These are phyloP conservation scores for Friedmanniomyces endolithicus DNA, from an alignment of 495 filamentous ascomycete species.

Conservation along the genomic window DNA sequence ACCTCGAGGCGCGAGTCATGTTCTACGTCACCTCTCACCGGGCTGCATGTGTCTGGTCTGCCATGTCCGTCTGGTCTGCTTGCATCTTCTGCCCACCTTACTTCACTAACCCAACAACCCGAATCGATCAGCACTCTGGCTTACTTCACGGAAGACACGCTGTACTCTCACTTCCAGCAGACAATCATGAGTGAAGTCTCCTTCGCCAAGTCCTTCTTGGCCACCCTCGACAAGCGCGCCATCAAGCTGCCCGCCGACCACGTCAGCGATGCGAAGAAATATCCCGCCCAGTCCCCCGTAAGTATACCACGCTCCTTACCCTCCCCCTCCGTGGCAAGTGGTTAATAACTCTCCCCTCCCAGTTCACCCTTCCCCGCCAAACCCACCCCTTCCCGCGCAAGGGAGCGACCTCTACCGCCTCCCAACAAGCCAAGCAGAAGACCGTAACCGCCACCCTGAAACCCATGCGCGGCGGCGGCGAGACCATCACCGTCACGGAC, in stretches of 20 bases:
- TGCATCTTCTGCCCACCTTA: too few species aligned
- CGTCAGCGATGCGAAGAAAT: slow-evolving; percentile 66
- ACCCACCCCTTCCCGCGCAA: slow-evolving; percentile 36
- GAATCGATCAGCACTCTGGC: slow-evolving; percentile 4
- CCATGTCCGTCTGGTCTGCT: too few species aligned
- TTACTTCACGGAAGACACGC: slow-evolving; percentile 14
- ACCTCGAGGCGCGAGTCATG: too few species aligned
- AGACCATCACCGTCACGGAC: slow-evolving; percentile 49
- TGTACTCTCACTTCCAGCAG: slow-evolving; percentile 15
- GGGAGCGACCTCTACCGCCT: slow-evolving; percentile 29
- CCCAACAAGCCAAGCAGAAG: slow-evolving; percentile 24
- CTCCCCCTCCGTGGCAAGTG: too few species aligned
- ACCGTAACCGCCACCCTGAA: slow-evolving; percentile 33
- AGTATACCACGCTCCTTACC: slow-evolving; percentile 22
- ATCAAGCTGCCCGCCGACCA: slow-evolving; percentile 70
- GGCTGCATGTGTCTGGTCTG: too few species aligned
- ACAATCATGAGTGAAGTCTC: slow-evolving; percentile 14
- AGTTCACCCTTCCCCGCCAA: slow-evolving; percentile 41
- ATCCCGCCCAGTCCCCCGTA: slow-evolving; percentile 60
- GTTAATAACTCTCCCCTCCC: background rate
- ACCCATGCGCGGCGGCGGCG: slow-evolving; percentile 53
- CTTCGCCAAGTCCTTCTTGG: slow-evolving; percentile 75
- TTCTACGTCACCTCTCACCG: too few species aligned
- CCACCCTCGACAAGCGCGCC: slow-evolving; percentile 60
- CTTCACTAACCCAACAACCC: background rate